These are phyloP conservation scores for Phytophthora constricta DNA, from an alignment of 352 stramenopile genomes.

Conservation along the genomic window DNA sequence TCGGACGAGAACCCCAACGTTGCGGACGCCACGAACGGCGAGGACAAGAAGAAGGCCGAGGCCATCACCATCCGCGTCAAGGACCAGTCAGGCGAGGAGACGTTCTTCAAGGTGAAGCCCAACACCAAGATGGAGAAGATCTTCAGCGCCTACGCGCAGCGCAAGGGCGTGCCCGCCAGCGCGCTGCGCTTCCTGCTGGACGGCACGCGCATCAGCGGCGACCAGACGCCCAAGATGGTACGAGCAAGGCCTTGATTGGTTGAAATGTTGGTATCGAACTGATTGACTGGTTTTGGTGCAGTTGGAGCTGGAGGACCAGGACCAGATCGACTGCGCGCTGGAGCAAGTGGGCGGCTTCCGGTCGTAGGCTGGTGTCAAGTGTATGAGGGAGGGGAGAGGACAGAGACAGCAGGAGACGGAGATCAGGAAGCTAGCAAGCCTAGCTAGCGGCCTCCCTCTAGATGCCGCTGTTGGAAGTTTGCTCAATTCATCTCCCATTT, in stretches of 20 bases:
- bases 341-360: conserved; percentile 83
- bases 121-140: conserved; percentile 99
- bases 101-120: conserved; percentile 99
- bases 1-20: conserved; percentile 58
- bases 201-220: conserved; percentile 94
- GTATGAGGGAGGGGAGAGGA: conserved; percentile 16
- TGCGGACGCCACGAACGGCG: conserved; percentile 53
- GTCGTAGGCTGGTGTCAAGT: conserved; percentile 38
- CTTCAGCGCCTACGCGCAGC: conserved; percentile 95
- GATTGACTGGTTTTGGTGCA: conserved; percentile 5
- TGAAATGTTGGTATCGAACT: background rate
- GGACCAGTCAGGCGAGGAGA: conserved; percentile 94
- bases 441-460: background rate
- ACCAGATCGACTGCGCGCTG: conserved; percentile 98
- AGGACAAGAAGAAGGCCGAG: conserved; percentile 89
- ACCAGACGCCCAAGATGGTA: conserved; percentile 95
- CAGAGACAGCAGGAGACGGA: conserved; percentile 8
- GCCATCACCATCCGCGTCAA: conserved; percentile 91
- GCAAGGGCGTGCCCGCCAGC: conserved; percentile 91
- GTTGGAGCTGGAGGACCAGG: conserved; percentile 97
- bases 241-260: conserved; percentile 5
- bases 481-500: background rate
- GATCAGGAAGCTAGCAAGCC: conserved; percentile 2
- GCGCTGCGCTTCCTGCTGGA: conserved; percentile 97
- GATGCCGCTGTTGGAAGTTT: background rate